Percentiles rank a stretch among this genome's conserved stretches.
Evolutionary conservation across 83 land plant genomes (phyloP).

Genomic region (Thuja plicata): DNA sequence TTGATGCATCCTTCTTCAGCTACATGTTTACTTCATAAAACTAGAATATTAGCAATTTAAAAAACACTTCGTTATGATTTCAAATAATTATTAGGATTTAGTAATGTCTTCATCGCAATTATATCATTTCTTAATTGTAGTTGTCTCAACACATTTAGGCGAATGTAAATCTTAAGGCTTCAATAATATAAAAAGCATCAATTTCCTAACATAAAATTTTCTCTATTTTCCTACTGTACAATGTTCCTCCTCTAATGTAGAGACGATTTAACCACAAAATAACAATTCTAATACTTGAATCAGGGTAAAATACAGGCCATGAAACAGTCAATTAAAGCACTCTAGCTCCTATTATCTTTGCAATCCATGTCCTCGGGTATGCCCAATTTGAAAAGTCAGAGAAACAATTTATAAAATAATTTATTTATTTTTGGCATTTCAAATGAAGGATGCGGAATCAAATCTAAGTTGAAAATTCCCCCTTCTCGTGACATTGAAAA

Average conservation of each 20-base stretch:
- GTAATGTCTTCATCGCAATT: no score
- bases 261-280: background rate
- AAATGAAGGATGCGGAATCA: background rate
- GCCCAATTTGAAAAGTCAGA: background rate
- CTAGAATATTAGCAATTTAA: no score
- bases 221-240: background rate
- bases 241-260: background rate
- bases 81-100: no score
- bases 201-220: no score
- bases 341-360: background rate
- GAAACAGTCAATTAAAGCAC: background rate
- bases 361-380: background rate
- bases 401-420: no score
- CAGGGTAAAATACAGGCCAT: background rate
- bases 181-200: no score
- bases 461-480: background rate
- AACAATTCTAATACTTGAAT: background rate
- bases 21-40: no score
- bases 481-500: background rate
- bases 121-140: no score
- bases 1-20: no score
- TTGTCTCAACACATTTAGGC: no score
- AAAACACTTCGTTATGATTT: no score
- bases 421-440: background rate
- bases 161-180: no score